These are phyloP conservation scores for Dactylonectria macrodidyma DNA, from an alignment of 2,329 filamentous ascomycete genomes.

Conservation along the genomic window DNA sequence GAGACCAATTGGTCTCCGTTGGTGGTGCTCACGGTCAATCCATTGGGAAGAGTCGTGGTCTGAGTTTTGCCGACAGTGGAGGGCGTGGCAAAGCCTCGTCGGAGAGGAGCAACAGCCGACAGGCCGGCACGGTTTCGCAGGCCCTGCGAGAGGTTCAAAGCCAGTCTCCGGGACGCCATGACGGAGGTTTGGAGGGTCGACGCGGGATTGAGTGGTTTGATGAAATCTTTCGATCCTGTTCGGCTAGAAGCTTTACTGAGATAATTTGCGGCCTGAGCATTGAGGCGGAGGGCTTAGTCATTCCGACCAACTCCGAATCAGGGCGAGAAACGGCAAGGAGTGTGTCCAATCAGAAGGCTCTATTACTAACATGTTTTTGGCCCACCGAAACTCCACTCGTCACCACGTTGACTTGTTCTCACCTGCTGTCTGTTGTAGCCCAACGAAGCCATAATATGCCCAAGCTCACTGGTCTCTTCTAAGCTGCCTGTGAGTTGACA, in stretches of 20 bases:
- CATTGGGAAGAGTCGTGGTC: constrained; percentile 97
- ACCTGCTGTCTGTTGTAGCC: constrained; percentile 31
- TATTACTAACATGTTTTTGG: constrained; percentile 51
- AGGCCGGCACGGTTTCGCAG: constrained; percentile 90
- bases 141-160: constrained; percentile 92
- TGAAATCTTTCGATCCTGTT: constrained; percentile 63
- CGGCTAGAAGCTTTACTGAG: constrained; percentile 63
- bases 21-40: constrained; percentile 83
- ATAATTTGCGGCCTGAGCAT: constrained; percentile 61
- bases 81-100: constrained; percentile 91
- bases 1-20: constrained; percentile 57
- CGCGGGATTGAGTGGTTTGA: constrained; percentile 70
- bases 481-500: constrained; percentile 3
- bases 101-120: constrained; percentile 82
- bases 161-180: constrained; percentile 98
- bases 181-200: constrained; percentile 66
- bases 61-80: constrained; percentile 87
- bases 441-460: constrained; percentile 27
- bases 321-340: constrained; percentile 33
- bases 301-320: constrained; percentile 61
- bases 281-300: constrained; percentile 56
- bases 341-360: constrained; percentile 53
- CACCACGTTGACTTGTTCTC: constrained; percentile 37
- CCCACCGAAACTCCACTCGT: constrained; percentile 35
- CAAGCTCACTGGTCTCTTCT: constrained; percentile 17